A percentile compares a stretch with the other conserved stretches of the same genome.
Conservation (phyloP, 2,329 filamentous ascomycete species). For the Emericellopsis atlantica region DNA sequence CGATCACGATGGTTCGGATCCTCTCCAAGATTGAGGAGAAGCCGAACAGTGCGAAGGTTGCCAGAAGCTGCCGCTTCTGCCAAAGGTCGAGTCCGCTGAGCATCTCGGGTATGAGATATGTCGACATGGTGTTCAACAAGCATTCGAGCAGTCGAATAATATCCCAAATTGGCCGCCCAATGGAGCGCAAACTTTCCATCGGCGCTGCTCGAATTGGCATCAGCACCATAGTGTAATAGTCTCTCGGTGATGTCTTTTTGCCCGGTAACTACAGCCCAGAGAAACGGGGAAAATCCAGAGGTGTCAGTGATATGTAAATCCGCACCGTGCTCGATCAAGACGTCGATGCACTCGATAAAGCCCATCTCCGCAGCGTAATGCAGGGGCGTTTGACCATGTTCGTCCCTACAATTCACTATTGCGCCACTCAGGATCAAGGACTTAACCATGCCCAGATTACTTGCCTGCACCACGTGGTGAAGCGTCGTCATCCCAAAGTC, state of each 20-base stretch:
- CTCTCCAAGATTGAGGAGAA: background rate
- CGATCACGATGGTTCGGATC: constrained; percentile 3
- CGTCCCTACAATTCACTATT: constrained; percentile 8
- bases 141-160: background rate
- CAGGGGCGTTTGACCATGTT: constrained; percentile 1
- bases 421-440: constrained; percentile 8
- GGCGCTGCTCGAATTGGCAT: constrained; percentile 1
- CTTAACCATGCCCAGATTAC: constrained; percentile 8
- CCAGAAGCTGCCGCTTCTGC: background rate
- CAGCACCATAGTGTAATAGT: background rate
- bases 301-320: background rate
- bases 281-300: constrained; percentile 1
- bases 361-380: constrained; percentile 1
- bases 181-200: constrained; percentile 1
- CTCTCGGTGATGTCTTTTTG: background rate
- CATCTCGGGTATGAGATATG: background rate
- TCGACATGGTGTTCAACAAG: background rate
- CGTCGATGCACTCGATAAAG: background rate
- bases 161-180: constrained; percentile 1
- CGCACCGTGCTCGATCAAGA: background rate
- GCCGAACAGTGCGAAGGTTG: background rate
- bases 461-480: constrained; percentile 8
- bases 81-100: background rate
- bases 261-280: constrained; percentile 2
- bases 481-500: constrained; percentile 9